phyloP scores from a whole-genome alignment of 768 basidiomycete genomes.

The Sarcodon sp. region DNA sequence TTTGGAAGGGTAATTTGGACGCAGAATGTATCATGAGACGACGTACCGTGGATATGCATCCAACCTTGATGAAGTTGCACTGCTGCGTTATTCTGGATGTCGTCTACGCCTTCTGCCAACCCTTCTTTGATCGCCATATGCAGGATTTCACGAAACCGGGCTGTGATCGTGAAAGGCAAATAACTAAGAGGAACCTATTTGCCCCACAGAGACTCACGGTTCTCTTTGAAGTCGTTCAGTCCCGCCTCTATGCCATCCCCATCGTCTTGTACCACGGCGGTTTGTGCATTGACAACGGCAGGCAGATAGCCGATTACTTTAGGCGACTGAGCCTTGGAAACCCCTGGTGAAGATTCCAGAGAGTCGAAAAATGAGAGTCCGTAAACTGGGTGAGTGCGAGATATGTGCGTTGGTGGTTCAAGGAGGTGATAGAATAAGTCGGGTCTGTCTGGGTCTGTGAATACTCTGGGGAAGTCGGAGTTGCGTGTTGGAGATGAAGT shows the following conservation, averaged over 20 bases:
- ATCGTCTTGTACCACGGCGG: conserved; percentile 19
- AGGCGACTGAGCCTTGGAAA: conserved; percentile 22
- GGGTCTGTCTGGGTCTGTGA: conserved; percentile 44
- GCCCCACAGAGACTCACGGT: conserved; percentile 32
- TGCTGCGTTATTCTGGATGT: conserved; percentile 52
- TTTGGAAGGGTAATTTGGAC: conserved; percentile 12
- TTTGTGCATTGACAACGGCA: conserved; percentile 22
- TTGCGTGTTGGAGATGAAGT: too few species aligned
- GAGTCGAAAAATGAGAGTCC: conserved; percentile 48
- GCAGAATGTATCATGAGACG: not conserved
- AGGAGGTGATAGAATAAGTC: conserved; percentile 63
- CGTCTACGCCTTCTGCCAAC: conserved; percentile 46
- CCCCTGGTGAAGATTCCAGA: conserved; percentile 24
- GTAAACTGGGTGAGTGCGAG: conserved; percentile 33
- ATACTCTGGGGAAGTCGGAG: not conserved
- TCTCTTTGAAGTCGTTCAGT: conserved; percentile 60
- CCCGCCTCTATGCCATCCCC: conserved; percentile 29
- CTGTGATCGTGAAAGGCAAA: conserved; percentile 19
- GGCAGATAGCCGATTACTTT: conserved; percentile 64
- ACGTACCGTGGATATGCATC: conserved; percentile 69
- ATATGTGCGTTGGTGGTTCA: conserved; percentile 35
- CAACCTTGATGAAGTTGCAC: conserved; percentile 61
- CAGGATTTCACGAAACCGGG: conserved; percentile 42
- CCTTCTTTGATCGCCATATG: conserved; percentile 46
- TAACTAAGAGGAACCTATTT: not conserved